Conservation (phyloP, 768 basidiomycete genomes). For the Leccinum variicolor region DNA sequence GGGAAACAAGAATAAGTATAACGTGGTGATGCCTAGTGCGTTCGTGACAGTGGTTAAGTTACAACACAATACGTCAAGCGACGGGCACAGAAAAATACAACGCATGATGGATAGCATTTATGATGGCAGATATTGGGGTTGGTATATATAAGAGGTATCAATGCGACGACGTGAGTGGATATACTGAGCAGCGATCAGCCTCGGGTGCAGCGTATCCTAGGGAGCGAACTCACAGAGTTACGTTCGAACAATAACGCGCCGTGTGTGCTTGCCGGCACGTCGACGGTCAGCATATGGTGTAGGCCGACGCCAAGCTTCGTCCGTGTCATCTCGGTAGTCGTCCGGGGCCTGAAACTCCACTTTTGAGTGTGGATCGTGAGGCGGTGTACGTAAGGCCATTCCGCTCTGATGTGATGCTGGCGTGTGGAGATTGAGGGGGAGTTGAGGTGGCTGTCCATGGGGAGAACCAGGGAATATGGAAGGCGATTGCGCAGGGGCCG, state of each 20-base stretch:
- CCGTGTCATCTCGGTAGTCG: constrained; percentile 53
- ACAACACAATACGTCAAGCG: constrained; percentile 14
- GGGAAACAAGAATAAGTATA: constrained; percentile 11
- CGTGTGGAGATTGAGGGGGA: constrained; percentile 33
- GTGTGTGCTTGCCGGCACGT: constrained; percentile 78
- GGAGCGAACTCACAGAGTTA: constrained; percentile 12
- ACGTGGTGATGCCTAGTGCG: constrained; percentile 6
- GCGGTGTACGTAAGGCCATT: constrained; percentile 42
- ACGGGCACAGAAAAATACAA: constrained; percentile 18
- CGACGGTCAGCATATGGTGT: constrained; percentile 73
- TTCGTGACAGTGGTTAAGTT: constrained; percentile 5
- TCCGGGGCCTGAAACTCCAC: constrained; percentile 36
- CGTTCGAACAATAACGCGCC: constrained; percentile 58
- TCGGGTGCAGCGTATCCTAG: neutral
- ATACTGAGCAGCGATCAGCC: neutral
- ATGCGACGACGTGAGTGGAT: constrained; percentile 13
- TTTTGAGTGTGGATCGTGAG: constrained; percentile 41
- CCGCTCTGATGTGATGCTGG: constrained; percentile 23
- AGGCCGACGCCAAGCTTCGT: constrained; percentile 70
- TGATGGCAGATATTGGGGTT: constrained; percentile 12
- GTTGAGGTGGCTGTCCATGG: constrained; percentile 32
- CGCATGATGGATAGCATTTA: constrained; percentile 21
- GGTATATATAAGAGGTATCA: constrained; percentile 23
- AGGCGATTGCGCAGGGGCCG: constrained; percentile 25
- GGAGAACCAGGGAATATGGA: constrained; percentile 29